These are phyloP conservation scores for Xylaria multiplex DNA, from an alignment of 2,329 filamentous ascomycete genomes.

Conservation along the genomic window DNA sequence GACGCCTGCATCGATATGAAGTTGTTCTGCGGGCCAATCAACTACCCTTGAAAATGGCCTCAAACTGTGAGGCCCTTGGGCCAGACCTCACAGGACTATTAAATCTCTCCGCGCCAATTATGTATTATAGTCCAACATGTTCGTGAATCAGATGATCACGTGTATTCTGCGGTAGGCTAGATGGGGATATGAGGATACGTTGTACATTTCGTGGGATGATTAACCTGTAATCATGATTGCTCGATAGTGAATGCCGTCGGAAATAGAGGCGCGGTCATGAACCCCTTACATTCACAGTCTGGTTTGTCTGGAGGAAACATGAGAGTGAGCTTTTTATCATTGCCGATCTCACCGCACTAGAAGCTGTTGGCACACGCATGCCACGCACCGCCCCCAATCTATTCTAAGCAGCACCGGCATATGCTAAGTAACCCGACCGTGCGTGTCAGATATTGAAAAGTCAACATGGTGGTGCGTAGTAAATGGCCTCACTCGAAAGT, in stretches of 20 bases:
- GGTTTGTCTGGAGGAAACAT: neutral
- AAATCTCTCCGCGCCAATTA: neutral
- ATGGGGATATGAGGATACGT: neutral
- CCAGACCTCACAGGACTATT: neutral
- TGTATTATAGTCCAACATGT: neutral
- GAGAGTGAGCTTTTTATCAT: neutral
- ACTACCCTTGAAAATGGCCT: neutral
- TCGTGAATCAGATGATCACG: neutral
- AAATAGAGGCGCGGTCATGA: neutral
- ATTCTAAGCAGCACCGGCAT: slow-evolving; percentile 9
- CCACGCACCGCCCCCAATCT: slow-evolving; percentile 11
- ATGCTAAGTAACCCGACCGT: neutral
- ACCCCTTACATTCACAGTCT: neutral
- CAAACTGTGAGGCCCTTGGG: neutral
- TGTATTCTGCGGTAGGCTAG: neutral
- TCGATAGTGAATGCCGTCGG: neutral
- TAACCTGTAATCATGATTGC: neutral
- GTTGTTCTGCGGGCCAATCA: slow-evolving; percentile 9
- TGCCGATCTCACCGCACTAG: slow-evolving; percentile 8
- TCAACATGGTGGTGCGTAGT: neutral
- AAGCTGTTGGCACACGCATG: neutral
- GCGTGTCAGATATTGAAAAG: slow-evolving; percentile 14
- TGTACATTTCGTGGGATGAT: neutral
- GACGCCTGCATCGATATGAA: neutral
- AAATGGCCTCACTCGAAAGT: slow-evolving; percentile 2